phyloP scores from a whole-genome alignment of 2,329 filamentous ascomycete species.

The Nemania sp. region DNA sequence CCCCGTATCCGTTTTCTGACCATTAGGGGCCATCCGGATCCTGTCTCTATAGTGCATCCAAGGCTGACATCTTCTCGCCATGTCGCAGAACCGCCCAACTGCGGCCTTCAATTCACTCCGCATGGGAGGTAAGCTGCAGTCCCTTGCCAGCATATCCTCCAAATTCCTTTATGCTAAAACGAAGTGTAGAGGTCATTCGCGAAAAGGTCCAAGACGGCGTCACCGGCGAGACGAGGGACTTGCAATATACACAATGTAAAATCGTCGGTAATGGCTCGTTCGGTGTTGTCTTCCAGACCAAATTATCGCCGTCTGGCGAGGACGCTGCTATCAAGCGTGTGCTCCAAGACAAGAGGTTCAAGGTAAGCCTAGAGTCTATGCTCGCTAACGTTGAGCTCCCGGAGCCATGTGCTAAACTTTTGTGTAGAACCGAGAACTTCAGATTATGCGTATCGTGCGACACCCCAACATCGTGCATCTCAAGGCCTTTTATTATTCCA shows the following conservation, averaged over 20 bases:
- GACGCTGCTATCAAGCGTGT: slow-evolving; percentile 99
- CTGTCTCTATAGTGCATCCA: slow-evolving; percentile 44
- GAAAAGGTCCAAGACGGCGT: slow-evolving; percentile 99
- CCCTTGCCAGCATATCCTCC: slow-evolving; percentile 37
- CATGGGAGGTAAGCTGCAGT: slow-evolving; percentile 88
- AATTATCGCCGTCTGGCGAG: slow-evolving; percentile 96
- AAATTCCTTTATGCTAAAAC: slow-evolving; percentile 39
- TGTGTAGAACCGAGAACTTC: slow-evolving; percentile 91
- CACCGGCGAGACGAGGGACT: slow-evolving; percentile 94
- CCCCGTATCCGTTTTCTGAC: slow-evolving; percentile 47
- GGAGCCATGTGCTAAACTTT: slow-evolving; percentile 37
- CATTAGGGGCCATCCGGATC: slow-evolving; percentile 43
- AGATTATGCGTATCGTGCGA: slow-evolving; percentile 99
- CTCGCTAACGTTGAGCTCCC: neutral
- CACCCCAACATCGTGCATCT: slow-evolving; percentile 99
- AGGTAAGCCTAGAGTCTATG: slow-evolving; percentile 68
- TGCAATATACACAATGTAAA: slow-evolving; percentile 99
- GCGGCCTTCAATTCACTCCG: slow-evolving; percentile 87
- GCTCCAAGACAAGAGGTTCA: slow-evolving; percentile 99
- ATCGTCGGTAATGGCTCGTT: slow-evolving; percentile 99
- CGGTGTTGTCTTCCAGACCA: slow-evolving; percentile 98
- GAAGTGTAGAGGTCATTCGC: slow-evolving; percentile 85
- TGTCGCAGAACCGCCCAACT: slow-evolving; percentile 67
- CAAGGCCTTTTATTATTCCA: slow-evolving; percentile 99
- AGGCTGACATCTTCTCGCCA: slow-evolving; percentile 46